phyloP scores from a whole-genome alignment of 306 rosid species.

The Sphenostylis stenocarpa region DNA sequence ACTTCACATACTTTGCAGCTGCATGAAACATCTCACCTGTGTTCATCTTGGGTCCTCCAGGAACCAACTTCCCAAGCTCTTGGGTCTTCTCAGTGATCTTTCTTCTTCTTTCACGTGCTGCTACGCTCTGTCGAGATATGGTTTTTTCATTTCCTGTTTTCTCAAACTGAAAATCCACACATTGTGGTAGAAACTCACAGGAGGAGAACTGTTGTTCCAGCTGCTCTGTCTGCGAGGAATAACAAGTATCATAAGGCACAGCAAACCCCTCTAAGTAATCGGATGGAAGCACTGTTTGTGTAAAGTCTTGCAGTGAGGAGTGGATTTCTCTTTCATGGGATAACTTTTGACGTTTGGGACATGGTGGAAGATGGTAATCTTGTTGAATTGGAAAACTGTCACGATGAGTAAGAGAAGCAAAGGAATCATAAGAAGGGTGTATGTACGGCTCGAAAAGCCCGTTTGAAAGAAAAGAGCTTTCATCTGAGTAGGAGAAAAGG shows the following conservation, averaged over 20 bases:
- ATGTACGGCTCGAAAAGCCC: background rate
- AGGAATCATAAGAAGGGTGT: background rate
- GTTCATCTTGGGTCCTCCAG: conserved; percentile 81
- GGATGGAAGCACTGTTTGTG: background rate
- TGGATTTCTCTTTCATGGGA: background rate
- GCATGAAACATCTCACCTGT: conserved; percentile 87
- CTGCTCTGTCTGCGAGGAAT: background rate
- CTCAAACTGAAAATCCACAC: background rate
- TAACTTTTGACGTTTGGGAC: conserved; percentile 40
- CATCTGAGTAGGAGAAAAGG: conserved; percentile 11
- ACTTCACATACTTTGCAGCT: conserved; percentile 73
- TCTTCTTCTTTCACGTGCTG: conserved; percentile 83
- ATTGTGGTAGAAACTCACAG: too few relatives aligned
- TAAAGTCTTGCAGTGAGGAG: background rate
- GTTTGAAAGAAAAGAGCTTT: background rate
- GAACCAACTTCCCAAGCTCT: conserved; percentile 76
- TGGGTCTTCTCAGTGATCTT: conserved; percentile 73
- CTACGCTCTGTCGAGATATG: conserved; percentile 65
- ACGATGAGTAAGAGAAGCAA: too few relatives aligned
- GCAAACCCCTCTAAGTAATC: conserved; percentile 20
- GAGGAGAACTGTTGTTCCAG: too few relatives aligned
- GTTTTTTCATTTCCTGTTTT: background rate
- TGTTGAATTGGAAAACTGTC: background rate
- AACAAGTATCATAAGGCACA: background rate
- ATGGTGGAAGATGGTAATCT: background rate